Percentiles rank a stretch among this genome's conserved stretches.
Evolutionary conservation across 805 yeast genomes (phyloP).

Genomic region (Candida gorgasii): DNA sequence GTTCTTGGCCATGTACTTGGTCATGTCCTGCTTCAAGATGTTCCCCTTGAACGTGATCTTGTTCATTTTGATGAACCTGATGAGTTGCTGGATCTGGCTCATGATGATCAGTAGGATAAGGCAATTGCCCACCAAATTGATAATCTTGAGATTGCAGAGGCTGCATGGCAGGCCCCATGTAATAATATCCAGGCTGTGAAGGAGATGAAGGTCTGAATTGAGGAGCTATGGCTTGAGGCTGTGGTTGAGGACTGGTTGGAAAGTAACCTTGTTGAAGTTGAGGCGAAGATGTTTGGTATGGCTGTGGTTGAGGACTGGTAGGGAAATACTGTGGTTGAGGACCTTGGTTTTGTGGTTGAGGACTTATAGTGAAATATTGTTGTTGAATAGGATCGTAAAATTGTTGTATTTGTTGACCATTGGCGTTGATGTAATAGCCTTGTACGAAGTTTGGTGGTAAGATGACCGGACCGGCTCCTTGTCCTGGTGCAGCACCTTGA

Average conservation of each 20-base stretch:
- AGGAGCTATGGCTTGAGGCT: slow-evolving; percentile 3
- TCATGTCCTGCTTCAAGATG: neutral
- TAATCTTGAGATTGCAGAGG: slow-evolving; percentile 11
- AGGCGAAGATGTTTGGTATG: slow-evolving; percentile 19
- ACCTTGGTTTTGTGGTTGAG: slow-evolving; percentile 26
- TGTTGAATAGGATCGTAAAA: slow-evolving; percentile 47
- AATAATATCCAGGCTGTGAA: slow-evolving; percentile 8
- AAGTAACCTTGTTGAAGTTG: slow-evolving; percentile 1
- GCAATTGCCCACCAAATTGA: slow-evolving; percentile 19
- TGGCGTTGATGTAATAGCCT: slow-evolving; percentile 21
- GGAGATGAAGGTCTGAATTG: slow-evolving; percentile 1
- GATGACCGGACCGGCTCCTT: slow-evolving; percentile 14
- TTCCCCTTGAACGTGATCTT: no score
- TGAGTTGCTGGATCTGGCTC: neutral
- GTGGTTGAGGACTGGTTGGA: slow-evolving; percentile 10
- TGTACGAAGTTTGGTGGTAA: slow-evolving; percentile 19
- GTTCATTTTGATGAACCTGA: no score
- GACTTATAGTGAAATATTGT: slow-evolving; percentile 42
- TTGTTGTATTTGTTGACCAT: slow-evolving; percentile 38
- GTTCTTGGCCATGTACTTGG: no score
- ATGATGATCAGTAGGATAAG: slow-evolving; percentile 18
- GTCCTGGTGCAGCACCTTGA: slow-evolving; percentile 5
- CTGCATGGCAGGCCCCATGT: slow-evolving; percentile 9
- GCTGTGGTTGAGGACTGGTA: slow-evolving; percentile 32
- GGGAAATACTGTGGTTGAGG: slow-evolving; percentile 43